Evolutionary conservation across 2,329 filamentous ascomycete species (phyloP), one percentile per base, ranked within the genome.

Genomic region (Chaetomiaceae sp.): DNA sequence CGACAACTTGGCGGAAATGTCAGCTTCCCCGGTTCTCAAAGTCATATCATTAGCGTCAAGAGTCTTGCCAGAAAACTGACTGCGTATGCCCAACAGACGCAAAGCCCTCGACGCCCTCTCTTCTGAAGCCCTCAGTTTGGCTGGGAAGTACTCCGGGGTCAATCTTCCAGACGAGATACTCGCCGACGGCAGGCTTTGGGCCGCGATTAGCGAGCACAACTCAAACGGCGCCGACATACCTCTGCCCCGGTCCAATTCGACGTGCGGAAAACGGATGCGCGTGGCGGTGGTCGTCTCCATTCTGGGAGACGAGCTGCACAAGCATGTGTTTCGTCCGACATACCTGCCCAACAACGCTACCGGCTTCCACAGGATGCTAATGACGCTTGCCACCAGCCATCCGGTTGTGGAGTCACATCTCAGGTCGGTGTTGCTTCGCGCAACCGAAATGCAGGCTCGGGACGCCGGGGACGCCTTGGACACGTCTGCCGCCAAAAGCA

Each of bases 241-340:
- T 3, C 49, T 67, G 4, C 57, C 56, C 6, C 40, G 56, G 18
- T 62, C 59, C 11, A 66, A 66, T 50, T 56, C 60, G 2, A 17
- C 36, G 1, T 41, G 45, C 14, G 63, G 63, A 2, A 67, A 64
- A 43, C 52, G 58, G 19, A 67, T 67, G 60, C 61, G 63, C 6
- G 48, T 60, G 20, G 60, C 57, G 14, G 47, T 61, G 6, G 53
- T 61, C 7, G 50, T 67, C 6, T 58, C 54, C 10, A 48, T 63
- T 30, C 33, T 67, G 3, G 52, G 56, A 1, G 42, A 51, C 8
- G 55, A 64, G 32, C 50, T 67, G 4, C 45, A 53, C 34, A 45
- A 57, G 19, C 45, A 61, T 29, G 56, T 67, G 26, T 65, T 67
- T 48, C 61, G 65, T 30, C 62, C 62, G 3, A 60, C 52, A 1